Evolutionary conservation across 2,329 filamentous ascomycete species (phyloP).

Genomic region (Juglanconis oblonga): DNA sequence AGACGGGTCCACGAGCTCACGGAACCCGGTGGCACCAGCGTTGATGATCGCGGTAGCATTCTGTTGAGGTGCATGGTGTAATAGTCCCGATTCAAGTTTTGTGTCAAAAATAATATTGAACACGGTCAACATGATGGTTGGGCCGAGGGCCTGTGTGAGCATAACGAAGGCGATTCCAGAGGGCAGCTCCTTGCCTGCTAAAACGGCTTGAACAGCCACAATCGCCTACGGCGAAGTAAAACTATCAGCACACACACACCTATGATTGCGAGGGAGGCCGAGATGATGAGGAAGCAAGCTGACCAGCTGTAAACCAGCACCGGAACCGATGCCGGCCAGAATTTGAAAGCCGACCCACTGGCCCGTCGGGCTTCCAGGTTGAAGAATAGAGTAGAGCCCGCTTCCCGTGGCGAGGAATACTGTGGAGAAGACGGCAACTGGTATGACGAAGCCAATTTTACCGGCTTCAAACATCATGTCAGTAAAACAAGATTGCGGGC

Average conservation of each 20-base stretch:
- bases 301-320: background rate
- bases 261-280: no score
- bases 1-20: slow-evolving; percentile 26
- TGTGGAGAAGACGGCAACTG: background rate
- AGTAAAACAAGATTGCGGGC: no score
- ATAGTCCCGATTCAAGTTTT: background rate
- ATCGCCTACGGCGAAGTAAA: no score
- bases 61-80: slow-evolving; percentile 15
- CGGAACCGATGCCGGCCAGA: background rate
- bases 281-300: no score
- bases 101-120: slow-evolving; percentile 29
- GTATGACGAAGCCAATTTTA: background rate
- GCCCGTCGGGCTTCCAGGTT: background rate
- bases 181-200: slow-evolving; percentile 1
- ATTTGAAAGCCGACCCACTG: slow-evolving; percentile 1
- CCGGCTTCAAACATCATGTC: no score
- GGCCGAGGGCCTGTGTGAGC: slow-evolving; percentile 1
- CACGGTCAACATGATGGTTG: slow-evolving; percentile 6
- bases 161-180: slow-evolving; percentile 6
- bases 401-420: background rate
- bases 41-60: slow-evolving; percentile 31
- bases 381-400: background rate
- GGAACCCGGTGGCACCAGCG: slow-evolving; percentile 41
- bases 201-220: background rate
- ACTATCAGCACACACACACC: no score